phyloP scores from a whole-genome alignment of 768 basidiomycete genomes.

The Melanogaster broomeanus region DNA sequence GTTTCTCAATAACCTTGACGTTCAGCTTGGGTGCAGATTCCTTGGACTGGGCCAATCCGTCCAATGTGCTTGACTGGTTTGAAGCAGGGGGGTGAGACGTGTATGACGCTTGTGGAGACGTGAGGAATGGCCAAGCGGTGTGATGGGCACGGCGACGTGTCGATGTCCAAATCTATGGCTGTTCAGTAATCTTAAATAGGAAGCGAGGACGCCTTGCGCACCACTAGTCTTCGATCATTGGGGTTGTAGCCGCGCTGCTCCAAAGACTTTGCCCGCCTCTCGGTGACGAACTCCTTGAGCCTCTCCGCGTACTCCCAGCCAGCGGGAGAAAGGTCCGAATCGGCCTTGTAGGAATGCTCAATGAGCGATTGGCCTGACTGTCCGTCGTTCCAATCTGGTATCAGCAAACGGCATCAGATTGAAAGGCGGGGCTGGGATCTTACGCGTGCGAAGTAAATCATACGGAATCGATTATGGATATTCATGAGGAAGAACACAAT shows the following conservation, averaged over 20 bases:
- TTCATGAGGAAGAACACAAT: constrained; percentile 99
- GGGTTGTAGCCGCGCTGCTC: constrained; percentile 70
- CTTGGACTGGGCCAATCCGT: constrained; percentile 1
- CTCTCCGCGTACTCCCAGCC: constrained; percentile 95
- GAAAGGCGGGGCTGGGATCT: constrained; percentile 23
- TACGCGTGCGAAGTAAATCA: constrained; percentile 96
- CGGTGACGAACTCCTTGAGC: constrained; percentile 87
- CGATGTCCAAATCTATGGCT: constrained; percentile 90
- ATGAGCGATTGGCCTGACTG: constrained; percentile 98
- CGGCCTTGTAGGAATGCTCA: constrained; percentile 98
- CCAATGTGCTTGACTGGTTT: not conserved
- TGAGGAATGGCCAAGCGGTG: constrained; percentile 92
- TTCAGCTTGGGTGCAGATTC: constrained; percentile 34
- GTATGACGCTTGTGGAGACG: constrained; percentile 27
- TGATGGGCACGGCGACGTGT: constrained; percentile 91
- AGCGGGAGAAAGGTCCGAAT: constrained; percentile 91
- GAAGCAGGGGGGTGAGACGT: constrained; percentile 12
- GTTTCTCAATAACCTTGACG: constrained; percentile 90
- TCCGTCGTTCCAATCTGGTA: not conserved
- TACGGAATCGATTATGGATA: constrained; percentile 90
- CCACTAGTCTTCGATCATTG: constrained; percentile 63
- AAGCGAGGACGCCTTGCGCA: constrained; percentile 35
- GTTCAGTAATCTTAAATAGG: not conserved
- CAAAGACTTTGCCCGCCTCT: constrained; percentile 74
- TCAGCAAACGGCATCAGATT: not conserved